Conservation (phyloP, 148 eudicot species). For the Limonium bicolor region DNA sequence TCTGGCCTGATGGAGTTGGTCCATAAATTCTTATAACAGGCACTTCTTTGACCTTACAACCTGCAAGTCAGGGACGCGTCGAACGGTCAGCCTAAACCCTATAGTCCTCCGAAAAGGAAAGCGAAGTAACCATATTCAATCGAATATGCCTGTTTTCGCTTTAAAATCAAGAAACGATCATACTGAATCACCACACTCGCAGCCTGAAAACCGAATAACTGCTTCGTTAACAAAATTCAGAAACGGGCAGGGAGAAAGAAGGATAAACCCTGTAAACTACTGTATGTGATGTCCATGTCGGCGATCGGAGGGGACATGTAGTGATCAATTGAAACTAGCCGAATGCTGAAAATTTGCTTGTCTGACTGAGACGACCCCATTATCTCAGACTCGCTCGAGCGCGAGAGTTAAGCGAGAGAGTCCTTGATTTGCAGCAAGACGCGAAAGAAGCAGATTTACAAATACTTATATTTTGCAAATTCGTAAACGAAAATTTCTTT, state of each 20-base stretch:
- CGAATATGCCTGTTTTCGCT: neutral
- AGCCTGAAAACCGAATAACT: neutral
- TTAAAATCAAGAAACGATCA: neutral
- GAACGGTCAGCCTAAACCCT: constrained; percentile 1
- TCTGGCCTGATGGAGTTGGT: constrained; percentile 85
- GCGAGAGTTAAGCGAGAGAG: too few species aligned
- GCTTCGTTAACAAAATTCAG: neutral
- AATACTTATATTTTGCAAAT: too few species aligned
- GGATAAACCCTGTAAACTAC: constrained; percentile 52
- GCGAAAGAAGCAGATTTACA: too few species aligned
- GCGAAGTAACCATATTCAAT: neutral
- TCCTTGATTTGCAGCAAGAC: too few species aligned
- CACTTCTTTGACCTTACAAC: constrained; percentile 79
- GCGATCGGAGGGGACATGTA: constrained; percentile 75
- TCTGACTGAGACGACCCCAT: too few species aligned
- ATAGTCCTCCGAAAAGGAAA: neutral
- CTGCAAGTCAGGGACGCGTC: constrained; percentile 15
- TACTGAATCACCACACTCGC: neutral
- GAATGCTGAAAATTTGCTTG: constrained; percentile 49
- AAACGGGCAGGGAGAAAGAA: neutral
- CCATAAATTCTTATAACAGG: constrained; percentile 89
- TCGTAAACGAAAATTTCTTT: too few species aligned
- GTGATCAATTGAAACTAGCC: constrained; percentile 75
- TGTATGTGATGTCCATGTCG: constrained; percentile 51
- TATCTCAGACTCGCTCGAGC: too few species aligned